These are phyloP conservation scores for Geopyxis carbonaria DNA, from an alignment of 495 filamentous ascomycete genomes.

Conservation along the genomic window DNA sequence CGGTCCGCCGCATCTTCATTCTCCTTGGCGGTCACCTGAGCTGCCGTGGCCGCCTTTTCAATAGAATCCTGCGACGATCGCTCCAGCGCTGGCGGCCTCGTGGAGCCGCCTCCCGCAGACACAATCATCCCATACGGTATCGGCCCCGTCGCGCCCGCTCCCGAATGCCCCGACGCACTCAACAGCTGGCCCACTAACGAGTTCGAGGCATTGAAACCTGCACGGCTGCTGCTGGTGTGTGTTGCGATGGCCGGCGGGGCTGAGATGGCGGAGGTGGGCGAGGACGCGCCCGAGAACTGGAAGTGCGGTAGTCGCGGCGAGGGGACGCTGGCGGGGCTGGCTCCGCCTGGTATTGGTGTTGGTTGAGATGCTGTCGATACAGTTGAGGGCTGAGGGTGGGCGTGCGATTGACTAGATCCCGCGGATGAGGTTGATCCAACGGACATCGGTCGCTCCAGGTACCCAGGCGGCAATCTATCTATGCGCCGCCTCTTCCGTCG, in stretches of 20 bases:
- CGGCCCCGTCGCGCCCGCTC: neutral
- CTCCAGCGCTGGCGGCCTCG: neutral
- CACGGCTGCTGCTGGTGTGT: neutral
- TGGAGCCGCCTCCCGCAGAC: neutral
- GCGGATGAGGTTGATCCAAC: constrained; percentile 16
- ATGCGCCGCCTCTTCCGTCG: constrained; percentile 6
- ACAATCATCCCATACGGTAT: constrained; percentile 9
- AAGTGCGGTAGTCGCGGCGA: neutral
- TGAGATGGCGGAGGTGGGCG: neutral
- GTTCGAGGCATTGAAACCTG: neutral
- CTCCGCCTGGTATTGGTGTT: constrained; percentile 7
- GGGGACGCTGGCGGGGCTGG: constrained; percentile 2
- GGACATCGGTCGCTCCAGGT: constrained; percentile 20
- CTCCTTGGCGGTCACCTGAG: neutral
- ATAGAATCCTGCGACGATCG: neutral
- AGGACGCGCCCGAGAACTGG: constrained; percentile 1
- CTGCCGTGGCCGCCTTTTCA: neutral
- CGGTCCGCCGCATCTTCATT: constrained; percentile 3
- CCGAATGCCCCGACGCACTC: constrained; percentile 2
- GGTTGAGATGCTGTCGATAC: constrained; percentile 5
- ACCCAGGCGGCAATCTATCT: constrained; percentile 3
- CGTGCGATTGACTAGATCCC: constrained; percentile 16
- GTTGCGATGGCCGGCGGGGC: neutral
- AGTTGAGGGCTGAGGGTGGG: constrained; percentile 9
- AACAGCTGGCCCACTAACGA: constrained; percentile 7